phyloP scores from a whole-genome alignment of 179 eudicot species.

The Vitellaria paradoxa region DNA sequence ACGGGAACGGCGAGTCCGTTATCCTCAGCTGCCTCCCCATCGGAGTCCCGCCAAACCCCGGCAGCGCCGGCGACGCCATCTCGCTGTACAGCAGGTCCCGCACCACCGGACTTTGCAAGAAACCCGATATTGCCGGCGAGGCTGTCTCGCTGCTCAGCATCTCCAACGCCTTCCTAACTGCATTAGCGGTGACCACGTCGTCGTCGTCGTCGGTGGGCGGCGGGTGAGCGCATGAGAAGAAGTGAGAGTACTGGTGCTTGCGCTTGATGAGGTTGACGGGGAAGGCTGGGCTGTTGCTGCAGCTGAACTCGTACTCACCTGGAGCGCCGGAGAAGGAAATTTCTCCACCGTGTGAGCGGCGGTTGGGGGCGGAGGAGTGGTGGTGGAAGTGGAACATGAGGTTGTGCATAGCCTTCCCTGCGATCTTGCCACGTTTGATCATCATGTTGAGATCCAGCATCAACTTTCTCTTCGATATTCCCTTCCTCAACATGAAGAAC shows the following conservation, averaged over 20 bases:
- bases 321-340: background rate
- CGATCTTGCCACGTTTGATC: constrained; percentile 37
- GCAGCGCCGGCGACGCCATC: constrained; percentile 37
- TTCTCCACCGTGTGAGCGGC: background rate
- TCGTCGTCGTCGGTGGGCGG: constrained; percentile 15
- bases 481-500: constrained; percentile 8
- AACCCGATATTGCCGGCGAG: constrained; percentile 41
- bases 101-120: constrained; percentile 40
- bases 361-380: too few species aligned
- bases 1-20: constrained; percentile 59
- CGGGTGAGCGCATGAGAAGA: constrained; percentile 15
- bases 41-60: constrained; percentile 59
- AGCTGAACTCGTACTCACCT: constrained; percentile 45
- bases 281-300: constrained; percentile 36
- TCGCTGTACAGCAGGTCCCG: constrained; percentile 36
- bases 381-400: constrained; percentile 29
- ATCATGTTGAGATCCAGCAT: constrained; percentile 22
- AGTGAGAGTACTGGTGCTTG: constrained; percentile 6
- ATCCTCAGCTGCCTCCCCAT: constrained; percentile 50
- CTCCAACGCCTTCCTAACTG: constrained; percentile 30
- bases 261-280: constrained; percentile 23
- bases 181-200: background rate
- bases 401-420: constrained; percentile 25
- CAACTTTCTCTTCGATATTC: constrained; percentile 3
- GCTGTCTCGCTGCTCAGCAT: constrained; percentile 34